Evolutionary conservation across 805 yeast genomes (phyloP).

Genomic region (Dipodascopsis tothii): DNA sequence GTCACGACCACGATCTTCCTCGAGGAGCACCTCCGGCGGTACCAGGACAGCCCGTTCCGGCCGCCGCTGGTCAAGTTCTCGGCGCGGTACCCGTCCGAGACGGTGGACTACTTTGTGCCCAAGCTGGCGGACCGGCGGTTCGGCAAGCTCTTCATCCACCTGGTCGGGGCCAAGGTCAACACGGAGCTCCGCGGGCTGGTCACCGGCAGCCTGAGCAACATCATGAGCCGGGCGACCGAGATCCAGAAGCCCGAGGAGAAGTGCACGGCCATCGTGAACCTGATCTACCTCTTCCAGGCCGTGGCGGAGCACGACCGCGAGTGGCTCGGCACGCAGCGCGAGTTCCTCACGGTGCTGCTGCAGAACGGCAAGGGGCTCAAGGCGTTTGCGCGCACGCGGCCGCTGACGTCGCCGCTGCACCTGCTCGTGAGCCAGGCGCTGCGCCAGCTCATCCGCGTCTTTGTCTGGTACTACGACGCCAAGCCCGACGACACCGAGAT

Average conservation of each 20-base stretch:
- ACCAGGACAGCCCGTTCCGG: conserved; percentile 82
- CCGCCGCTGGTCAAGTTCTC: conserved; percentile 81
- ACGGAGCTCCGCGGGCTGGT: conserved; percentile 50
- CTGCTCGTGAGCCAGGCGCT: conserved; percentile 68
- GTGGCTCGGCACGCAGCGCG: conserved; percentile 54
- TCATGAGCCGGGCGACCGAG: conserved; percentile 42
- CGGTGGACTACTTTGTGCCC: conserved; percentile 60
- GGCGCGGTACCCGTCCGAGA: conserved; percentile 70
- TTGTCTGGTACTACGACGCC: conserved; percentile 35
- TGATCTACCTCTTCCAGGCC: conserved; percentile 56
- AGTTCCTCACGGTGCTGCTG: conserved; percentile 25
- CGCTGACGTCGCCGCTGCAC: conserved; percentile 52
- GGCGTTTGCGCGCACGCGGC: conserved; percentile 40
- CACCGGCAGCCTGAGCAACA: conserved; percentile 43
- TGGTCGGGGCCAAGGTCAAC: conserved; percentile 51
- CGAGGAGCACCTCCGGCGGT: conserved; percentile 77
- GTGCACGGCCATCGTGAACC: conserved; percentile 54
- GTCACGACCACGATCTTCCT: conserved; percentile 65
- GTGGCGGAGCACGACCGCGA: conserved; percentile 41
- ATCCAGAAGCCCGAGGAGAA: conserved; percentile 49
- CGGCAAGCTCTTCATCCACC: conserved; percentile 61
- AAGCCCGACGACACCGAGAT: conserved; percentile 34
- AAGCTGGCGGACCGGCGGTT: conserved; percentile 58
- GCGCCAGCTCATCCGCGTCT: conserved; percentile 49
- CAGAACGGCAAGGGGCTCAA: conserved; percentile 30